These are phyloP conservation scores for Pseudogymnoascus sp. DNA, from an alignment of 2,329 filamentous ascomycete species.

Conservation along the genomic window DNA sequence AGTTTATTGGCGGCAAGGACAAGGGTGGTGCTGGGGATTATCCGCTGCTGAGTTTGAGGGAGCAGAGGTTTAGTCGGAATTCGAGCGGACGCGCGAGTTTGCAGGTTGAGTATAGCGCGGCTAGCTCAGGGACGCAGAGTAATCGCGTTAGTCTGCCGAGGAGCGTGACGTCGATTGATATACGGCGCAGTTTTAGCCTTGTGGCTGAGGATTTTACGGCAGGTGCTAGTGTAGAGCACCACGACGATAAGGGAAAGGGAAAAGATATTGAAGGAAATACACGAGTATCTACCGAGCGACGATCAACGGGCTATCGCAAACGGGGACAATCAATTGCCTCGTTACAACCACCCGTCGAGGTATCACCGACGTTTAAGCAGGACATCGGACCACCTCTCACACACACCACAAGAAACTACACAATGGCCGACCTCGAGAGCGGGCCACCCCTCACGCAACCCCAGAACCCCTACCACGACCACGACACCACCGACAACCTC, in stretches of 20 bases:
- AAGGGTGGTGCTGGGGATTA: constrained; percentile 39
- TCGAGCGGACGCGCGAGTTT: constrained; percentile 36
- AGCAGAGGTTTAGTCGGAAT: constrained; percentile 46
- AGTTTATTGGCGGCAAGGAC: neutral
- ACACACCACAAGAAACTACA: constrained; percentile 17
- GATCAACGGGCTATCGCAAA: constrained; percentile 7
- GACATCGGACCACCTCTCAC: constrained; percentile 8
- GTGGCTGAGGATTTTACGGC: constrained; percentile 15
- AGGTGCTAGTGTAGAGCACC: neutral
- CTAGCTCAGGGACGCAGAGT: constrained; percentile 20
- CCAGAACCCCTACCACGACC: constrained; percentile 19
- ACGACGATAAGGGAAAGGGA: constrained; percentile 25
- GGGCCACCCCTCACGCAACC: constrained; percentile 18
- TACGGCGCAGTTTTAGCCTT: constrained; percentile 12
- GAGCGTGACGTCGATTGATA: constrained; percentile 26
- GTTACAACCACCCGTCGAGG: neutral
- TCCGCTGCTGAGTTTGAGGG: constrained; percentile 48
- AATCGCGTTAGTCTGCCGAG: constrained; percentile 26
- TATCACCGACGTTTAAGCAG: neutral
- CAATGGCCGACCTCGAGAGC: constrained; percentile 24
- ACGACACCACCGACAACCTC: constrained; percentile 23
- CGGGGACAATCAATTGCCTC: neutral
- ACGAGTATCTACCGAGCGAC: neutral
- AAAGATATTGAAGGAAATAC: constrained; percentile 16
- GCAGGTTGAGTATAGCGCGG: constrained; percentile 38